Evolutionary conservation across 306 rosid genomes (phyloP).

Genomic region (Prunus mume): DNA sequence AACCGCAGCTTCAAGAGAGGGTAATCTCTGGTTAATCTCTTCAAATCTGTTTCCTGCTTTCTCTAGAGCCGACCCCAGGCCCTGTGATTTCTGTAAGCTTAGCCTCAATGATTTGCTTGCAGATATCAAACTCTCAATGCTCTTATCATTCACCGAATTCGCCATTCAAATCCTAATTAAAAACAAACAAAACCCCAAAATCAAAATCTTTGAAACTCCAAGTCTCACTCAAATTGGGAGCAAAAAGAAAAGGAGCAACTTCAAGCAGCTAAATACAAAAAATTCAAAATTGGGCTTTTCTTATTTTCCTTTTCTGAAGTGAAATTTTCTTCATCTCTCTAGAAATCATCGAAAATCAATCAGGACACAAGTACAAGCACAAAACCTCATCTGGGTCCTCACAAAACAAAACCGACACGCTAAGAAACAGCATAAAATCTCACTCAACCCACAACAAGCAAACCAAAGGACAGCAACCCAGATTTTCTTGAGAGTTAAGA

Average conservation of each 20-base stretch:
- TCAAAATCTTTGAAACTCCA: conserved; percentile 20
- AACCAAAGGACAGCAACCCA: conserved; percentile 5
- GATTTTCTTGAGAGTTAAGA: not conserved
- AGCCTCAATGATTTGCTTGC: conserved; percentile 74
- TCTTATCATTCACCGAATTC: conserved; percentile 36
- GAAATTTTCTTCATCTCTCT: conserved; percentile 18
- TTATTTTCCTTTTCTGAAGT: not conserved
- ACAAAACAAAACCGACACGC: conserved; percentile 25
- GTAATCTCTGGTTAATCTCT: conserved; percentile 70
- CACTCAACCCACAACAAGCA: conserved; percentile 9
- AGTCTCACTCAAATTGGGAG: conserved; percentile 3
- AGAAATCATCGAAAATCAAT: conserved; percentile 56
- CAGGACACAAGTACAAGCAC: conserved; percentile 7
- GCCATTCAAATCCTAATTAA: conserved; percentile 53
- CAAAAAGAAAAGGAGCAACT: not conserved
- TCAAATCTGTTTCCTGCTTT: conserved; percentile 81
- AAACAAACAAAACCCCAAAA: conserved; percentile 15
- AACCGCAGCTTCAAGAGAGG: conserved; percentile 74
- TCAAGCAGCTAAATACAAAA: conserved; percentile 15
- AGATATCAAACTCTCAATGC: conserved; percentile 55
- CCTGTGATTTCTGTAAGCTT: conserved; percentile 77
- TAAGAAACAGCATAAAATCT: conserved; percentile 12
- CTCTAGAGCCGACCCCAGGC: conserved; percentile 60
- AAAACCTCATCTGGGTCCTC: conserved; percentile 15
- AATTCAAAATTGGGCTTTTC: conserved; percentile 15